Base-by-base conservation (phyloP, 805 yeast genomes). In the Aciculoconidium aculeatum region DNA sequence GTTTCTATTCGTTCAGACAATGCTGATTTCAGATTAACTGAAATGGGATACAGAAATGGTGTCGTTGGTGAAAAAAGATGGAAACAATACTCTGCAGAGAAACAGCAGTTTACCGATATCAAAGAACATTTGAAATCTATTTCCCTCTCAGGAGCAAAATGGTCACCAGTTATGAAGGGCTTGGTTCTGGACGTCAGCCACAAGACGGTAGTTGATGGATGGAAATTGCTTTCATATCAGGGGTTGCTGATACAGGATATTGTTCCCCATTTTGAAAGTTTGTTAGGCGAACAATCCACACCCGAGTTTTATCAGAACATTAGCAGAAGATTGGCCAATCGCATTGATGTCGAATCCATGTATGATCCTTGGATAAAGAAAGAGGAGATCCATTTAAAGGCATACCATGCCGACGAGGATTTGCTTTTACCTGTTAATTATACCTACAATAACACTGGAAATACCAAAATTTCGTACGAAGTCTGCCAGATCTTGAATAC, bases 1-100 rank as follows among this genome's bases (percentile, higher is more conserved):
- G 75, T 92, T 21, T 79, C 87, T 18, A 85, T 87, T 4, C 66
- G 99, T 35, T 79, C 95, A 0, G 98, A 92, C 53, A 92, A 92
- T 61, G 97, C 99, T 0, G 96, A 94, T 48, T 55, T 72, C 32
- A 62, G 99, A 37, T 60, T 92, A 33, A 88, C 97, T 0, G 75
- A 67, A 30, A 52, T 59, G 32, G 98, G 94, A 1, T 55, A 69
- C 27, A 45, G 62, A 3, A 50, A 69, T 0, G 96, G 96, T 0
- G 78, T 80, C 4, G 80, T 90, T 0, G 45, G 74, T 3, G 69
- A 72, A 10, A 57, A 56, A 2, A 65, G 97, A 39, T 80, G 75
- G 72, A 27, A 39, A 0, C 55, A 57, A 14, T 80, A 59, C 45
- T 30, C 39, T 0, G 24, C 44, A 1, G 86, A 83, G 42, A 57